A percentile compares a stretch with the other conserved stretches of the same genome.
Evolutionary conservation across 2,329 filamentous ascomycete species (phyloP).

Genomic region (Incumbomyces lentus): DNA sequence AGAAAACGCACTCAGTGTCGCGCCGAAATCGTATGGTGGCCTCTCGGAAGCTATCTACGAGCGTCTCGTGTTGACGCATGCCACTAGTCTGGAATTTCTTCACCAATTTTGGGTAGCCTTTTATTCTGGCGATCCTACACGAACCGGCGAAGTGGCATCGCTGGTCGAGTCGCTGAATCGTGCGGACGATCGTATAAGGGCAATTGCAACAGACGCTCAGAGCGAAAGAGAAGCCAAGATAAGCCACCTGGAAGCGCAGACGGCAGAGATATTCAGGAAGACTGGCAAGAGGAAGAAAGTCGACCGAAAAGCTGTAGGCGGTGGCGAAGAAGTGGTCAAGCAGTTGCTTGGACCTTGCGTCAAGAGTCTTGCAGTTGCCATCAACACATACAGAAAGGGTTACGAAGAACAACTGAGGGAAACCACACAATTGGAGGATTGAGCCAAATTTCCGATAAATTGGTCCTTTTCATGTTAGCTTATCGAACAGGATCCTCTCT

Average conservation of each 20-base stretch:
- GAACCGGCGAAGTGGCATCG: constrained; percentile 68
- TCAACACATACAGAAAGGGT: constrained; percentile 60
- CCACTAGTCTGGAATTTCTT: constrained; percentile 90
- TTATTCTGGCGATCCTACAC: constrained; percentile 72
- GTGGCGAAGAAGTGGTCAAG: constrained; percentile 65
- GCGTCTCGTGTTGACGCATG: constrained; percentile 65
- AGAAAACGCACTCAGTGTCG: constrained; percentile 5
- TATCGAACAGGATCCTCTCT: no score
- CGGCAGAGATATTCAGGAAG: constrained; percentile 57
- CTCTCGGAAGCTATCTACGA: constrained; percentile 47
- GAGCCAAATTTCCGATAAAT: neutral
- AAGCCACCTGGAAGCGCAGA: constrained; percentile 56
- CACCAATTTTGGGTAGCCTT: constrained; percentile 95
- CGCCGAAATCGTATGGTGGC: constrained; percentile 32
- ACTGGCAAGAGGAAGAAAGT: constrained; percentile 65
- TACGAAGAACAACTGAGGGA: constrained; percentile 49
- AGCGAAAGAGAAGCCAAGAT: constrained; percentile 58
- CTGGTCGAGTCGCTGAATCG: constrained; percentile 71
- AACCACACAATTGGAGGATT: neutral
- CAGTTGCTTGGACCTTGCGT: constrained; percentile 67
- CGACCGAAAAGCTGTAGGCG: constrained; percentile 57
- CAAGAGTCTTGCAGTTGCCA: constrained; percentile 58
- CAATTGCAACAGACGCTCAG: constrained; percentile 72
- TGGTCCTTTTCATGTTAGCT: no score
- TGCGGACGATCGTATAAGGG: constrained; percentile 67